phyloP scores from a whole-genome alignment of 176 grass and related monocot genomes.

The Aegilops umbellulata region DNA sequence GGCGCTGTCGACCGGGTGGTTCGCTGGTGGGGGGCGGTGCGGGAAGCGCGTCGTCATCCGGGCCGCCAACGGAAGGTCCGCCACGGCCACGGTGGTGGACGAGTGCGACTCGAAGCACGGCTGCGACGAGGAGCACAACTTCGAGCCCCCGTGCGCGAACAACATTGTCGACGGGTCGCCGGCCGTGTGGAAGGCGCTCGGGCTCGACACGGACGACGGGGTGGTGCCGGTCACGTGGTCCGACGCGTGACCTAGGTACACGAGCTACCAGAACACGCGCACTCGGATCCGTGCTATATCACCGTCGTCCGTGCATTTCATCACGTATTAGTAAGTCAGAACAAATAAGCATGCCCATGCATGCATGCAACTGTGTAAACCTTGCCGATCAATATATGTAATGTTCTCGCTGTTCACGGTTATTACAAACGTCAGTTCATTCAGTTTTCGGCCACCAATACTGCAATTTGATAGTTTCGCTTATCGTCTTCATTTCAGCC shows the following conservation, averaged over 20 bases:
- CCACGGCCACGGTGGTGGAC: constrained; percentile 51
- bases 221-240: constrained; percentile 18
- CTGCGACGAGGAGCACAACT: constrained; percentile 35
- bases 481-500: too few species aligned
- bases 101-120: constrained; percentile 49
- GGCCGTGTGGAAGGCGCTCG: constrained; percentile 48
- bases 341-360: too few species aligned
- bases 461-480: background rate
- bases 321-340: too few species aligned
- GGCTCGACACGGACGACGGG: constrained; percentile 17
- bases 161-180: constrained; percentile 43
- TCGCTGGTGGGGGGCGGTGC: constrained; percentile 11
- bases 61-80: constrained; percentile 30
- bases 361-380: too few species aligned
- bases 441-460: background rate
- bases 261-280: too few species aligned
- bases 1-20: constrained; percentile 40
- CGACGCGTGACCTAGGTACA: background rate
- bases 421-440: background rate
- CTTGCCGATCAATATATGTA: too few species aligned
- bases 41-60: constrained; percentile 8
- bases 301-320: background rate
- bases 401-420: too few species aligned
- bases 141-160: constrained; percentile 43
- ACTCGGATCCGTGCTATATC: background rate